Base-by-base conservation (phyloP, 2,329 filamentous ascomycete genomes). In the Penicillium sp. region DNA sequence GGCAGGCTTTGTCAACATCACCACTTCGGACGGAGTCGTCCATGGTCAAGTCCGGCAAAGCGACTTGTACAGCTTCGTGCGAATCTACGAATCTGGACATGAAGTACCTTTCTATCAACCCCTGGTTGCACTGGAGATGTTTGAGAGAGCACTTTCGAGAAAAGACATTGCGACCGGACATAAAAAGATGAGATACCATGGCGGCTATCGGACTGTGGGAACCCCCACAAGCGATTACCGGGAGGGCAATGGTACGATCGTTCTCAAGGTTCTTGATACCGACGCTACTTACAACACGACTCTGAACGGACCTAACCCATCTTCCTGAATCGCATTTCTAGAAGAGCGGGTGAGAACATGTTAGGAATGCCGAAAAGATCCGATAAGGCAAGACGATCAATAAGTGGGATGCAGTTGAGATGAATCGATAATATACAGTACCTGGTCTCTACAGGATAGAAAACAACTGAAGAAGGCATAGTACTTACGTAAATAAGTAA, bases 41-140 rank as follows among this genome's bases (percentile, higher is more conserved):
- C 56, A 58, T 36, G 56, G 56, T 3, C 56, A 58, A 28, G 56
- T 58, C 25, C 53, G 56, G 18, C 56, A 58, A 20, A 58, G 56
- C 10, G 51, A 56, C 22, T 36, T 58, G 40, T 58, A 54, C 33
- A 53, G 45, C 16, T 60, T 62, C 38, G 48, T 53, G 5, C 54
- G 58, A 4, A 57, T 61, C 24, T 79, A 77, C 63, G 75, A 79
- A 51, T 68, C 69, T 7, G 77, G 77, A 4, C 77, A 79, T 48
- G 74, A 77, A 61, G 76, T 79, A 1, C 80, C 79, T 0, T 81
- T 81, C 63, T 82, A 82, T 63, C 80, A 82, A 61, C 81, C 75
- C 3, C 67, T 77, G 28, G 75, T 72, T 11, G 66, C 79, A 7
- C 66, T 81, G 11, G 74, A 76, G 54, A 70, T 81, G 53, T 80